phyloP scores from a whole-genome alignment of 148 eudicot genomes.

The Pharnaceum exiguum region DNA sequence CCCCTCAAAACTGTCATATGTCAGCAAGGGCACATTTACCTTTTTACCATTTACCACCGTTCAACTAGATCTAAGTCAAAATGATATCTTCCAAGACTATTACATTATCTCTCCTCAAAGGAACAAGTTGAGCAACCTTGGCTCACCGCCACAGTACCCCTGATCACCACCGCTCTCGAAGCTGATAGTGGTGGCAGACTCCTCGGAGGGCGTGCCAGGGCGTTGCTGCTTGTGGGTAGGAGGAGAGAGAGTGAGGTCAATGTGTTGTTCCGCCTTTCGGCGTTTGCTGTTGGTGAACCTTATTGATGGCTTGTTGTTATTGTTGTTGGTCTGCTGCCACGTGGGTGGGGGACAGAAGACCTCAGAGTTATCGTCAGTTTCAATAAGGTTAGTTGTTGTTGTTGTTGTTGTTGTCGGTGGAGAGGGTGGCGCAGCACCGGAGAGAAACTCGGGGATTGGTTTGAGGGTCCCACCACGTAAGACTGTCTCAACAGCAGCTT shows the following conservation, averaged over 20 bases:
- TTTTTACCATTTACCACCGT: too few species aligned
- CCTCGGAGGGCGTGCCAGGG: slow-evolving; percentile 59
- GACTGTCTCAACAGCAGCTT: slow-evolving; percentile 67
- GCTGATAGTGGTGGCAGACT: slow-evolving; percentile 57
- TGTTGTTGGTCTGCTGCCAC: slow-evolving; percentile 1
- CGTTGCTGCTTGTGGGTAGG: slow-evolving; percentile 27
- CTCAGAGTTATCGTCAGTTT: slow-evolving; percentile 41
- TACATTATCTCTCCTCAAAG: slow-evolving; percentile 1
- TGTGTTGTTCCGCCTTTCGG: slow-evolving; percentile 19
- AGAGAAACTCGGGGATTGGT: slow-evolving; percentile 49
- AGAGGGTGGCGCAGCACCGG: slow-evolving; percentile 21
- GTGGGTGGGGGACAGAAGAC: slow-evolving; percentile 7
- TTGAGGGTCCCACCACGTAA: slow-evolving; percentile 60
- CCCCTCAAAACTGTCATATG: neutral
- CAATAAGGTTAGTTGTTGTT: too few species aligned
- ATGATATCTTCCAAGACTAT: neutral
- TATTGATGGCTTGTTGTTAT: slow-evolving; percentile 4
- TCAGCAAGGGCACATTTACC: neutral
- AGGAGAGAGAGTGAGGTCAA: slow-evolving; percentile 39
- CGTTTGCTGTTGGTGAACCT: slow-evolving; percentile 20
- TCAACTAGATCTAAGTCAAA: slow-evolving; percentile 11
- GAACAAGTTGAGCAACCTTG: slow-evolving; percentile 44
- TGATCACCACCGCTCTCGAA: slow-evolving; percentile 28
- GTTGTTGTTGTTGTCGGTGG: slow-evolving; percentile 11
- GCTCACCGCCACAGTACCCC: slow-evolving; percentile 5